These are phyloP conservation scores for Chionographis japonica DNA, from an alignment of 106 monocot genomes.

Conservation along the genomic window DNA sequence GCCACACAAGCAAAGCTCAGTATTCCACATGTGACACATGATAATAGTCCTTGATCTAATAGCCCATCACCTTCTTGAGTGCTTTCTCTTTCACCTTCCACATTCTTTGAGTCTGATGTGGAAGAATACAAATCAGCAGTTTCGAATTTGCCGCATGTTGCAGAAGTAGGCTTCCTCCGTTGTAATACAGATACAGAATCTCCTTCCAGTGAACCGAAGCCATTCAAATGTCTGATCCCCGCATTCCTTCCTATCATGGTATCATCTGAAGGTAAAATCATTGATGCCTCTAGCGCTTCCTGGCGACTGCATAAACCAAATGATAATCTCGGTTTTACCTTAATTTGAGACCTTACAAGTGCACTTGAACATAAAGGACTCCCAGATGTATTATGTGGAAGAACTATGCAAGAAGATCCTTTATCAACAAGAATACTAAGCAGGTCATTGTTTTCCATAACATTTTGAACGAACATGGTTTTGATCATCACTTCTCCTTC, in stretches of 20 bases:
- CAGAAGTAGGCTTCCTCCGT: background rate
- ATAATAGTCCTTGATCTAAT: constrained; percentile 71
- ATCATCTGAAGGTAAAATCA: constrained; percentile 16
- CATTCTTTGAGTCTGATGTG: constrained; percentile 11
- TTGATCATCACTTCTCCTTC: constrained; percentile 71
- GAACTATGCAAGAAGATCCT: constrained; percentile 61
- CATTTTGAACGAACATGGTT: constrained; percentile 54
- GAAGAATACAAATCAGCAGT: constrained; percentile 12
- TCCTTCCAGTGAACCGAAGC: constrained; percentile 15
- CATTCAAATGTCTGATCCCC: constrained; percentile 6
- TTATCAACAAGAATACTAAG: constrained; percentile 37
- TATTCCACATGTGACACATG: constrained; percentile 92
- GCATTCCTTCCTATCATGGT: constrained; percentile 11
- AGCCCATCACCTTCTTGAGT: constrained; percentile 26
- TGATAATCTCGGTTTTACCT: constrained; percentile 31
- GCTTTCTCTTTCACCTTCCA: constrained; percentile 36
- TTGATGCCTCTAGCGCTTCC: constrained; percentile 43
- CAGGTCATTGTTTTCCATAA: constrained; percentile 47
- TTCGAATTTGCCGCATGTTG: constrained; percentile 7
- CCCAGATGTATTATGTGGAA: constrained; percentile 37
- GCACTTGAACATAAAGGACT: constrained; percentile 23
- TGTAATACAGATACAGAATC: constrained; percentile 7
- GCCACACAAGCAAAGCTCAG: constrained; percentile 91
- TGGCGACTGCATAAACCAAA: constrained; percentile 29
- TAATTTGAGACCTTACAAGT: constrained; percentile 27